phyloP scores from a whole-genome alignment of 352 stramenopile species.

The Pythium volutum region DNA sequence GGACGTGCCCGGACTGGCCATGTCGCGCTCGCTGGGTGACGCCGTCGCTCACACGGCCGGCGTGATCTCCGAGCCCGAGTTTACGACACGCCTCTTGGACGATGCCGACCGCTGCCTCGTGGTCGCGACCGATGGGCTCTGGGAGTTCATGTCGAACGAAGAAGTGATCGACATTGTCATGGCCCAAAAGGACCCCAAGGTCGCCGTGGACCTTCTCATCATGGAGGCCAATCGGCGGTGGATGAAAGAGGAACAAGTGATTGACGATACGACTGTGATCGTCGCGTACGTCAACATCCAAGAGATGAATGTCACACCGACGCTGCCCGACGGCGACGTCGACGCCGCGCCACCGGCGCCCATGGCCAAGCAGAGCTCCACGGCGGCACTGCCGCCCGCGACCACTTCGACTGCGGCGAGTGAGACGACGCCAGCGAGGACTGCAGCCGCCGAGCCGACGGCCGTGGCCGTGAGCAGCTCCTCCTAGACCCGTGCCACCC shows the following conservation, averaged over 20 bases:
- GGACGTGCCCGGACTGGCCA: slow-evolving; percentile 97
- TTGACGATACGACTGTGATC: slow-evolving; percentile 99
- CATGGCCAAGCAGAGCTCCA: neutral
- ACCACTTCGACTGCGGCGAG: neutral
- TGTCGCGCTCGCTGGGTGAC: slow-evolving; percentile 96
- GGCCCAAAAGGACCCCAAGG: slow-evolving; percentile 71
- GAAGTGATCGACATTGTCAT: slow-evolving; percentile 90
- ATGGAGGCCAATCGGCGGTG: slow-evolving; percentile 95
- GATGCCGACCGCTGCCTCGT: slow-evolving; percentile 93
- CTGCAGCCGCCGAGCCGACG: neutral
- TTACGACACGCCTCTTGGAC: slow-evolving; percentile 81
- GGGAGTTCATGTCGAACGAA: slow-evolving; percentile 98
- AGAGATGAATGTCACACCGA: slow-evolving; percentile 30
- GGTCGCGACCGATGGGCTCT: slow-evolving; percentile 97
- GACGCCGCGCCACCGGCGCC: slow-evolving; percentile 11
- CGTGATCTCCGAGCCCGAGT: slow-evolving; percentile 95
- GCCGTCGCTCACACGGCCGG: slow-evolving; percentile 95
- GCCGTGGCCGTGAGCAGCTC: neutral
- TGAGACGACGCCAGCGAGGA: neutral
- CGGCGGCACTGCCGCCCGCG: neutral
- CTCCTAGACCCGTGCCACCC: neutral
- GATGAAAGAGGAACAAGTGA: slow-evolving; percentile 99
- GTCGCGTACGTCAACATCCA: slow-evolving; percentile 92
- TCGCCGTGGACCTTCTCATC: slow-evolving; percentile 91
- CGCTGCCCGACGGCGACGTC: neutral